phyloP scores from a whole-genome alignment of 2,329 filamentous ascomycete genomes.

The Onygenales sp. region DNA sequence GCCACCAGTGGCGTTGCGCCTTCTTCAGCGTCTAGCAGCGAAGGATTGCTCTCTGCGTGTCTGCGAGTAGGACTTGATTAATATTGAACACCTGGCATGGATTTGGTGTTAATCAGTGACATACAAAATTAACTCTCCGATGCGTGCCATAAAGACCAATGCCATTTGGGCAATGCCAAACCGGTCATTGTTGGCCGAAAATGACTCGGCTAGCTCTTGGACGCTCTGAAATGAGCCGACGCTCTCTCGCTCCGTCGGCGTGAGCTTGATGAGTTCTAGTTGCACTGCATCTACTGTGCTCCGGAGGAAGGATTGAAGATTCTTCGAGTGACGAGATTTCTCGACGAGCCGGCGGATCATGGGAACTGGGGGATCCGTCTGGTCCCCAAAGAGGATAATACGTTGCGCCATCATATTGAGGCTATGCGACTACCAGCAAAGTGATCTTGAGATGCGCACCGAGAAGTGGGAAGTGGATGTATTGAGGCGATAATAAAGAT shows the following conservation, averaged over 20 bases:
- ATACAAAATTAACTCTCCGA: neutral
- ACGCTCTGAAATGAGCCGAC: neutral
- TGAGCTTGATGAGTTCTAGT: neutral
- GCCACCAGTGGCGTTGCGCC: too few relatives aligned
- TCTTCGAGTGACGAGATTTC: neutral
- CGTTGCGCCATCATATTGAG: neutral
- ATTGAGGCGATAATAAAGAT: too few relatives aligned
- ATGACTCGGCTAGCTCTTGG: neutral
- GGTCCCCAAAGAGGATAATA: neutral
- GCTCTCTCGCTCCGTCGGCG: neutral
- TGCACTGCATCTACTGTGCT: neutral
- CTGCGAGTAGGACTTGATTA: too few relatives aligned
- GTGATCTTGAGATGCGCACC: neutral
- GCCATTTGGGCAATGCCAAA: neutral
- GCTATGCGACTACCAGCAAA: neutral
- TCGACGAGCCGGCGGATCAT: neutral
- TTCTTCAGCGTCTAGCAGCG: too few relatives aligned
- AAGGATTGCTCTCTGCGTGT: too few relatives aligned
- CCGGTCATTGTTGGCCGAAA: neutral
- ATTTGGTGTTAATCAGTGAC: too few relatives aligned
- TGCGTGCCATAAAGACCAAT: neutral
- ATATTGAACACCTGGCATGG: too few relatives aligned
- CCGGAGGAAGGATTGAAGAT: neutral
- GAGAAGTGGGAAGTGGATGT: too few relatives aligned
- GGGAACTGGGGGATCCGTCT: neutral